Evolutionary conservation across 495 filamentous ascomycete genomes (phyloP).

Genomic region (Aspergillus kassunensis): DNA sequence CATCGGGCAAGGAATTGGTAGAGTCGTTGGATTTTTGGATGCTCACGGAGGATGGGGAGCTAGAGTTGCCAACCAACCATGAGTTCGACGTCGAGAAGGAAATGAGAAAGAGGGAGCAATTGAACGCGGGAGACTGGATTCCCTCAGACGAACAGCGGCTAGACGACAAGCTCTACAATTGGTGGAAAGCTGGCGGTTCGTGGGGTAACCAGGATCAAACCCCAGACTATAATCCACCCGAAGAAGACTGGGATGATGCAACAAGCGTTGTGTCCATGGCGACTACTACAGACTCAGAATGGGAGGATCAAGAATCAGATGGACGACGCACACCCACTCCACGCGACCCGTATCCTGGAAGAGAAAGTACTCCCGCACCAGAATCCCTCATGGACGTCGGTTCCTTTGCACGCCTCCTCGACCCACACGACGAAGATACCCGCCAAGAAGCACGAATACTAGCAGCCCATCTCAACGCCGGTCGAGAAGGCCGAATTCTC

Average conservation of each 20-base stretch:
- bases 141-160: constrained; percentile 58
- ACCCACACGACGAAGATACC: constrained; percentile 74
- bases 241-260: constrained; percentile 62
- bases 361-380: constrained; percentile 54
- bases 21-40: constrained; percentile 57
- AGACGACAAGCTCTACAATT: constrained; percentile 68
- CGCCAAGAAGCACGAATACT: constrained; percentile 76
- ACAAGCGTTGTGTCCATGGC: constrained; percentile 72
- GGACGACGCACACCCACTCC: constrained; percentile 79
- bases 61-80: constrained; percentile 52
- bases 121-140: constrained; percentile 26
- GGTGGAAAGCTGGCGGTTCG: constrained; percentile 75
- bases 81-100: constrained; percentile 76
- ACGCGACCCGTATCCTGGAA: constrained; percentile 35
- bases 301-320: constrained; percentile 47
- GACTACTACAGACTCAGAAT: constrained; percentile 50
- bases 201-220: constrained; percentile 78
- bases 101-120: constrained; percentile 55
- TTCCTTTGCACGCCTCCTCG: constrained; percentile 74
- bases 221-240: constrained; percentile 58
- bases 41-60: constrained; percentile 49
- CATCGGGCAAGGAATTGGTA: constrained; percentile 16
- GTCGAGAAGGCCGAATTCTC: constrained; percentile 52
- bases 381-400: constrained; percentile 63
- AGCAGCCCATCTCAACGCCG: constrained; percentile 69